Conservation (phyloP, 768 basidiomycete genomes). For the Lactarius tabidus region DNA sequence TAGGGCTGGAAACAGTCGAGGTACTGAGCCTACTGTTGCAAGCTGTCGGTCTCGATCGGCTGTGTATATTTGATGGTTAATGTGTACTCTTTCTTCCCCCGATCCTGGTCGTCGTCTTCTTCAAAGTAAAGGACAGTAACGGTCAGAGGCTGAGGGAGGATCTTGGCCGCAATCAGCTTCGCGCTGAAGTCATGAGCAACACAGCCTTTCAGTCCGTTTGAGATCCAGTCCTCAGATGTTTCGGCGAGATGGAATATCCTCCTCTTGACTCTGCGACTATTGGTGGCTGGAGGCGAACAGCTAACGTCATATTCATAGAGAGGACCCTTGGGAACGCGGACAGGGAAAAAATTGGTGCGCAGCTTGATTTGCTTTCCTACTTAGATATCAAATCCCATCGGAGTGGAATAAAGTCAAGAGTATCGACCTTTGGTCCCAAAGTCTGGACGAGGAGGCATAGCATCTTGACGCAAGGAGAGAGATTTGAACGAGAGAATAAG, state of each 20-base stretch:
- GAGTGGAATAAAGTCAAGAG: background rate
- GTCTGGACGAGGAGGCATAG: constrained; percentile 46
- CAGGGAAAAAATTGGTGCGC: constrained; percentile 51
- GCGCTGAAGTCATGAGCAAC: constrained; percentile 48
- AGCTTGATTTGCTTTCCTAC: constrained; percentile 43
- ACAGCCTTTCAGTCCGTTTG: constrained; percentile 37
- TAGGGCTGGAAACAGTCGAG: background rate
- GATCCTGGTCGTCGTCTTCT: constrained; percentile 39
- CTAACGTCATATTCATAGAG: constrained; percentile 47
- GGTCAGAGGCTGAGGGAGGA: constrained; percentile 40
- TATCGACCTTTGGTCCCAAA: constrained; percentile 37
- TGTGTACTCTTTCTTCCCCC: constrained; percentile 40
- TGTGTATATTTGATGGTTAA: constrained; percentile 42
- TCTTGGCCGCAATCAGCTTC: constrained; percentile 42
- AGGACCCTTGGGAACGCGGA: constrained; percentile 44
- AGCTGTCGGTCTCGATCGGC: constrained; percentile 41
- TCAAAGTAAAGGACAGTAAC: constrained; percentile 43
- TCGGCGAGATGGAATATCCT: constrained; percentile 51
- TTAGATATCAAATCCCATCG: background rate
- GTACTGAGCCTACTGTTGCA: constrained; percentile 35
- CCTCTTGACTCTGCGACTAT: constrained; percentile 39
- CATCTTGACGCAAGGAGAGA: constrained; percentile 30
- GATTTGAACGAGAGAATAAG: constrained; percentile 38
- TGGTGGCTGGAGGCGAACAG: constrained; percentile 37
- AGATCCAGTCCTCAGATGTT: constrained; percentile 37